phyloP scores from a whole-genome alignment of 768 basidiomycete genomes.

The Xanthoconium stramineum region DNA sequence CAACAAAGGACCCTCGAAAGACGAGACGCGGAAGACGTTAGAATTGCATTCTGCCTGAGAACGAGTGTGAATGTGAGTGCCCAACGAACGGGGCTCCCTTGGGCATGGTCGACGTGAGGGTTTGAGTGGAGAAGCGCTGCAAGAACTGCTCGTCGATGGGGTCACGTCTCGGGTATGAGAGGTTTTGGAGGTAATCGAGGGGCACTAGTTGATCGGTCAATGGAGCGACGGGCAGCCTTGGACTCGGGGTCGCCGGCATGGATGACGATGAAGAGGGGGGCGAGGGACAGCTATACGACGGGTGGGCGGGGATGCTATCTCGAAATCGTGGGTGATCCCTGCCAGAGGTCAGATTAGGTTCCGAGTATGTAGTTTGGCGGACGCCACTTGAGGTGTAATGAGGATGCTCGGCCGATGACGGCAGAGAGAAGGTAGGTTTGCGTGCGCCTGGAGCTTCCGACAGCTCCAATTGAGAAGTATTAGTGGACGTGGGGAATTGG shows the following conservation, averaged over 20 bases:
- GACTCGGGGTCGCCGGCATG: conserved; percentile 36
- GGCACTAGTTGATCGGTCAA: conserved; percentile 51
- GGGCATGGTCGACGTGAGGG: conserved; percentile 18
- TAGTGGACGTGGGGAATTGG: conserved; percentile 34
- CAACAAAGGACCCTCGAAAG: not conserved
- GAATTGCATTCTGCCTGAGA: conserved; percentile 27
- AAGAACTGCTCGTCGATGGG: conserved; percentile 64
- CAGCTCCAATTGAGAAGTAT: conserved; percentile 24
- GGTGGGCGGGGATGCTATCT: conserved; percentile 18
- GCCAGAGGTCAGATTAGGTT: conserved; percentile 23
- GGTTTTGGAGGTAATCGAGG: conserved; percentile 56
- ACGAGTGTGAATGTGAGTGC: conserved; percentile 18
- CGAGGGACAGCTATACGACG: conserved; percentile 26
- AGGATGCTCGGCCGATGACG: conserved; percentile 27
- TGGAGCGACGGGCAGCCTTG: conserved; percentile 18
- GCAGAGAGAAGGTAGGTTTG: conserved; percentile 30
- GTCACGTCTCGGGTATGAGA: conserved; percentile 54
- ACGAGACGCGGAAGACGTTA: conserved; percentile 2
- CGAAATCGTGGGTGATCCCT: conserved; percentile 23
- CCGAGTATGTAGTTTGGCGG: conserved; percentile 34
- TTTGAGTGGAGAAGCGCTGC: conserved; percentile 47
- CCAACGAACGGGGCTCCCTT: conserved; percentile 11
- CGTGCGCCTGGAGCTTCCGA: conserved; percentile 21
- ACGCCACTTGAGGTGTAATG: conserved; percentile 16
- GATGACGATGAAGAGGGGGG: conserved; percentile 40